Evolutionary conservation across 352 stramenopile species (phyloP), one percentile per base, ranked within the genome.

Genomic region (Thalassiosira hispida): DNA sequence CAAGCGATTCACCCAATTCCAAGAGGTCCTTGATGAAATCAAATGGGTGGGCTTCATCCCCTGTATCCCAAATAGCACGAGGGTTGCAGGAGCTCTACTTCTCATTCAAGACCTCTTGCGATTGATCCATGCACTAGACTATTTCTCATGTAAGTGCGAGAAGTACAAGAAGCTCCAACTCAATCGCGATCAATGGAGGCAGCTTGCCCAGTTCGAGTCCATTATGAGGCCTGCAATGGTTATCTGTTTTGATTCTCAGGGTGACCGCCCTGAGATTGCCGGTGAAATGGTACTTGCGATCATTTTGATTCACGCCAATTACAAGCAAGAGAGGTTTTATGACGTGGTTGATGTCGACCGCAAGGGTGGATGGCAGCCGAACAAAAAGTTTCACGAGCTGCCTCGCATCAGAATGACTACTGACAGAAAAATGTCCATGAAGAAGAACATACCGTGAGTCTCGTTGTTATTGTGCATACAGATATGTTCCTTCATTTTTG

Each of bases 321-420:
- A 60, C 16, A 14, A 38, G n/a, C 2, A 60, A n/a, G 27, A 27
- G 2, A 2, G 2, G 5, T 5, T 16, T 12, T 60, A 60, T 29
- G 16, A 27, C 12, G 51, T 60, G 6, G 51, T 60, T 12, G 51
- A 60, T 18, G 20, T 60, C 27, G 51, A 60, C 27, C 16, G 4
- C 3, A 38, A 31, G 2, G 20, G n/a, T 4, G 20, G n/a, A 14
- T 60, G 51, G 51, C 5, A 2, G 5, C 6, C 51, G 27, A 14
- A 60, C 20, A 60, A 5, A 38, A 4, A 4, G 4, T 60, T 60
- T n/a, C 1, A 38, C 2, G 27, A 60, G 27, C 27, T 60, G 12
- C 51, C 51, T 38, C 16, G 51, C 20, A 60, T 60, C 12, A 60
- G 1, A 5, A 60, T 60, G 51, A 60, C 51, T 5, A 60, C 51